phyloP scores from a whole-genome alignment of 2,329 filamentous ascomycete genomes.

The Metarhizium brunneum region DNA sequence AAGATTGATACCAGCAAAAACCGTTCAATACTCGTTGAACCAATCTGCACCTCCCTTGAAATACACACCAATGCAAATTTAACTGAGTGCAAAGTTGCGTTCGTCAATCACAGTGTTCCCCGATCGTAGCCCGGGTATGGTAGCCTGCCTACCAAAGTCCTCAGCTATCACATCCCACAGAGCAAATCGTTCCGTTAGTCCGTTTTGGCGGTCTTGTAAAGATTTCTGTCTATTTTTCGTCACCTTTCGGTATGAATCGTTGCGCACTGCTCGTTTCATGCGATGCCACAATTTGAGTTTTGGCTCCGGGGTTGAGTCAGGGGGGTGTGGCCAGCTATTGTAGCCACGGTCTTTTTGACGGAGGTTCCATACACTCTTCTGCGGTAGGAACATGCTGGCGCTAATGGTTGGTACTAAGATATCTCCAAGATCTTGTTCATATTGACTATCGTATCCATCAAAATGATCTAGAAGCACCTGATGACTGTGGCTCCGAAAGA shows the following conservation, averaged over 20 bases:
- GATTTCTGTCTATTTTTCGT: conserved; percentile 1
- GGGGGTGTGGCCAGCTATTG: conserved; percentile 12
- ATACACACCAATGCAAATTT: not conserved
- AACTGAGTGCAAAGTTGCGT: conserved; percentile 21
- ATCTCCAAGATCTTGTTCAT: conserved; percentile 36
- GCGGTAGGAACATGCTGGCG: conserved; percentile 42
- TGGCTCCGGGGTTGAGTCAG: conserved; percentile 16
- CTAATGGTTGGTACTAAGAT: conserved; percentile 45
- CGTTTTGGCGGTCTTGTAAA: conserved; percentile 5
- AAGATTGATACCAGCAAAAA: conserved; percentile 1
- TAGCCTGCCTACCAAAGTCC: conserved; percentile 28
- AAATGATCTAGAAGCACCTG: conserved; percentile 39
- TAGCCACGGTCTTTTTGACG: conserved; percentile 21
- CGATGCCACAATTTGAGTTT: conserved; percentile 10
- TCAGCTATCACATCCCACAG: conserved; percentile 27
- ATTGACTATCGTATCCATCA: conserved; percentile 38
- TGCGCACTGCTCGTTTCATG: conserved; percentile 6
- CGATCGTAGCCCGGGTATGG: conserved; percentile 22
- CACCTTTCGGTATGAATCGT: conserved; percentile 9
- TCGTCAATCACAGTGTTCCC: conserved; percentile 31
- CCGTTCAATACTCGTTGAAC: not conserved
- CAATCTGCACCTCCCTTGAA: not conserved
- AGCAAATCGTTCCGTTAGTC: conserved; percentile 21
- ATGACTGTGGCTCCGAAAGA: conserved; percentile 40
- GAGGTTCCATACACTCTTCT: conserved; percentile 41